Evolutionary conservation across 2,329 filamentous ascomycete species (phyloP), one percentile per base, ranked within the genome.

Genomic region (Exophiala sp.): DNA sequence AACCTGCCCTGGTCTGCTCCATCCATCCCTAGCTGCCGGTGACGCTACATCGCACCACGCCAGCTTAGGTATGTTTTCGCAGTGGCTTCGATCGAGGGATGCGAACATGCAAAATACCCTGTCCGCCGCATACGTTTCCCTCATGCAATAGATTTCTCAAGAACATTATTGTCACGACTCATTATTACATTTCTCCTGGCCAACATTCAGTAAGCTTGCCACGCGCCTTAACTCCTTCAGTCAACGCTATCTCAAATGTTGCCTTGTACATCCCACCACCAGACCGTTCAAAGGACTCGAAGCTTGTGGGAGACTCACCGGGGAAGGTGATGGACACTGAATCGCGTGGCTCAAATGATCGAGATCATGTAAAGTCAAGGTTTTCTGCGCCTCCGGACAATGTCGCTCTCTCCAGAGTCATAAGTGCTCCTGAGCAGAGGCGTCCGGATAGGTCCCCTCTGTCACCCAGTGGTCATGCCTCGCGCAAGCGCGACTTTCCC

Each of bases 31-130:
- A 51, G 48, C 40, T 38, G 48, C 54, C 41, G 18, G 20, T 24
- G 14, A 43, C 9, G 20, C 41, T 24, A 49, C n/a, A 46, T 40
- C 44, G 41, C 41, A 36, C 52, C 39, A 52, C 39, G 49, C 52
- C 45, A 34, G 47, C 56, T 44, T 59, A 55, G 56, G 56, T 39
- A 59, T 59, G 56, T 48, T 24, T 41, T 55, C 47, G 45, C 53
- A 45, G 52, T 50, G 52, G 52, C 49, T 40, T 48, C 41, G 33
- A 35, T 54, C 50, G 52, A 47, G 51, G n/a, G 20, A 43, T 39
- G 57, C 50, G 43, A 54, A 43, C 39, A 59, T 59, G 57, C 53
- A 54, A 45, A 49, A 36, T 56, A 38, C 48, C 29, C 40, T 29
- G 46, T 48, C 55, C 12, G 50, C 50, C 50, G 33, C 45, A 44